These are phyloP conservation scores for Angomonas ambiguus DNA, from an alignment of 208 protist species.

Conservation along the genomic window DNA sequence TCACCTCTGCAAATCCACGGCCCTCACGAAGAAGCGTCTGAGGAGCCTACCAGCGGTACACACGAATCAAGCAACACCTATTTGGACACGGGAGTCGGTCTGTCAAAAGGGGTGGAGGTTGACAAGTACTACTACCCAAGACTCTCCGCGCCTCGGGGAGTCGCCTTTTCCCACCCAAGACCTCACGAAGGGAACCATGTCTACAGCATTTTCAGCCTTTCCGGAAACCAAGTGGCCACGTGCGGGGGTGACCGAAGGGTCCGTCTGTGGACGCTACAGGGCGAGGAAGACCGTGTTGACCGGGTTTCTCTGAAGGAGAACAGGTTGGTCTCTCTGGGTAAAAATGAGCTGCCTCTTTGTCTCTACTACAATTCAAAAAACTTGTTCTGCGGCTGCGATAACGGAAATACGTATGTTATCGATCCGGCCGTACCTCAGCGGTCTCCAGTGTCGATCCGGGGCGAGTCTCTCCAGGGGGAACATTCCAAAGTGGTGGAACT, in stretches of 20 bases:
- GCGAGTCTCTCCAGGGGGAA: not conserved
- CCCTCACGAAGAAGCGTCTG: not conserved
- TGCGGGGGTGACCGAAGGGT: not conserved
- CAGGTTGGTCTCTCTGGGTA: not conserved
- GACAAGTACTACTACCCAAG: not conserved
- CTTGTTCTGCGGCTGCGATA: not conserved
- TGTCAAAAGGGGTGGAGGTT: not conserved
- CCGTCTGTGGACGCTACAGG: not conserved
- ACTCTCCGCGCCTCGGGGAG: not conserved
- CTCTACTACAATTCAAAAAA: not conserved
- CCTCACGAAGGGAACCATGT: not conserved
- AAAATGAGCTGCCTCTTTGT: not conserved
- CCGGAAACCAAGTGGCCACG: not conserved
- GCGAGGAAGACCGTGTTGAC: not conserved
- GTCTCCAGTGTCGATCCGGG: not conserved
- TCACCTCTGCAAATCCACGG: no score
- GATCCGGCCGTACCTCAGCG: not conserved
- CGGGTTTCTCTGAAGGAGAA: not conserved
- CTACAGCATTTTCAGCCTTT: not conserved
- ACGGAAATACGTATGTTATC: not conserved
- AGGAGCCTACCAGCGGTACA: no score
- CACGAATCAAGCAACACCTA: no score
- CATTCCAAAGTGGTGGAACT: not conserved
- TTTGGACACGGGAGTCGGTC: not conserved
- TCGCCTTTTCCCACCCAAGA: not conserved